These are phyloP conservation scores for Penicillium steckii DNA, from an alignment of 495 filamentous ascomycete genomes.

Conservation along the genomic window DNA sequence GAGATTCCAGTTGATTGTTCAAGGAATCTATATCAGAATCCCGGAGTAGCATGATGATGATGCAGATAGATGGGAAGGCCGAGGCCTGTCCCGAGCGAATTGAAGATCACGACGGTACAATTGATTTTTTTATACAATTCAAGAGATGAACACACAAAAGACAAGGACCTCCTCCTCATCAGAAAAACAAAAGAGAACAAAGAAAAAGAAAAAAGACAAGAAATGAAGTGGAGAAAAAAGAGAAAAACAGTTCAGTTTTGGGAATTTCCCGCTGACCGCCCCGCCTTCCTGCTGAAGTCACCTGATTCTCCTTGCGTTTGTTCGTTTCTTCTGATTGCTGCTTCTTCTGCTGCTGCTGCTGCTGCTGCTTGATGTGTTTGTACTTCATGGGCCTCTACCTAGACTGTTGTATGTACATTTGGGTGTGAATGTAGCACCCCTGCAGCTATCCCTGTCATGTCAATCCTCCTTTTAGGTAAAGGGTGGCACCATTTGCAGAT, in stretches of 20 bases:
- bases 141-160: too few relatives aligned
- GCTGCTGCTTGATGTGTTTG: neutral
- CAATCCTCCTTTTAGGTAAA: neutral
- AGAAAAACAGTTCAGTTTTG: neutral
- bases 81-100: slow-evolving; percentile 21
- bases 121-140: too few relatives aligned
- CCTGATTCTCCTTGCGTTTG: too few relatives aligned
- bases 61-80: slow-evolving; percentile 22
- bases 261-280: too few relatives aligned
- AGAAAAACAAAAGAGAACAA: slow-evolving; percentile 8
- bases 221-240: slow-evolving; percentile 6
- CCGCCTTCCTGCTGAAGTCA: too few relatives aligned
- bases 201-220: neutral
- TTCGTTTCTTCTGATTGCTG: neutral
- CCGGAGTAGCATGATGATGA: slow-evolving; percentile 31
- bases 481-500: slow-evolving; percentile 34
- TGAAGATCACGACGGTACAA: too few relatives aligned
- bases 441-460: neutral
- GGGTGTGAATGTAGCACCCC: neutral
- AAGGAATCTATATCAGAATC: slow-evolving; percentile 40
- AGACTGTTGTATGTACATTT: too few relatives aligned
- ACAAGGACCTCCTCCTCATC: too few relatives aligned
- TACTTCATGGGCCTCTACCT: too few relatives aligned
- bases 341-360: neutral
- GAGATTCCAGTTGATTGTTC: slow-evolving; percentile 23